Percentiles rank a stretch among this genome's conserved stretches.
Evolutionary conservation across 2,329 filamentous ascomycete genomes (phyloP).

Genomic region (Trichoderma koningii): DNA sequence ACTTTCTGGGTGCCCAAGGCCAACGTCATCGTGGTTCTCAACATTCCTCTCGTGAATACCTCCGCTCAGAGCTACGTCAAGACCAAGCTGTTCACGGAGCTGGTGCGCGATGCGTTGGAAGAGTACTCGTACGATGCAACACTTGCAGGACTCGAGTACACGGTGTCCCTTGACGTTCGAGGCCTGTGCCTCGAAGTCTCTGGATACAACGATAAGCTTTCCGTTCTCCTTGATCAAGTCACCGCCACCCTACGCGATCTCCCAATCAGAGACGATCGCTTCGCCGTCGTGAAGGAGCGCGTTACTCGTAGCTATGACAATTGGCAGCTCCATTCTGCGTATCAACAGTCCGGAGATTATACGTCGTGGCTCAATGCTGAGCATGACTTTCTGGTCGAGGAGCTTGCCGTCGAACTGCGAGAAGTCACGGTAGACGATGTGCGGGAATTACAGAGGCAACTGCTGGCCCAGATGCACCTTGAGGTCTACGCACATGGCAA

Average conservation of each 20-base stretch:
- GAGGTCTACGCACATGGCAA: conserved; percentile 91
- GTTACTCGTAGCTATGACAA: conserved; percentile 77
- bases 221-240: conserved; percentile 87
- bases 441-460: conserved; percentile 73
- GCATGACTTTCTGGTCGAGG: conserved; percentile 75
- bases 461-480: conserved; percentile 81
- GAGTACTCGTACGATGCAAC: conserved; percentile 97
- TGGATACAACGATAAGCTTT: conserved; percentile 96
- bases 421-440: conserved; percentile 74
- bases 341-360: conserved; percentile 82
- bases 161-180: conserved; percentile 68
- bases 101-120: conserved; percentile 84
- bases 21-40: conserved; percentile 77
- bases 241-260: conserved; percentile 81
- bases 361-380: conserved; percentile 79
- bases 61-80: conserved; percentile 79
- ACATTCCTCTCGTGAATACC: conserved; percentile 75
- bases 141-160: conserved; percentile 84
- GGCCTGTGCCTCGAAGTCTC: conserved; percentile 78
- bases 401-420: conserved; percentile 75
- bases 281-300: conserved; percentile 88
- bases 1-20: conserved; percentile 98
- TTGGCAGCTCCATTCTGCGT: conserved; percentile 84
- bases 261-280: conserved; percentile 81
- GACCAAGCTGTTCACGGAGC: conserved; percentile 75